A percentile compares a stretch with the other conserved stretches of the same genome.
phyloP scores from a whole-genome alignment of 129 eudicot species.

The Pulicaria dysenterica region DNA sequence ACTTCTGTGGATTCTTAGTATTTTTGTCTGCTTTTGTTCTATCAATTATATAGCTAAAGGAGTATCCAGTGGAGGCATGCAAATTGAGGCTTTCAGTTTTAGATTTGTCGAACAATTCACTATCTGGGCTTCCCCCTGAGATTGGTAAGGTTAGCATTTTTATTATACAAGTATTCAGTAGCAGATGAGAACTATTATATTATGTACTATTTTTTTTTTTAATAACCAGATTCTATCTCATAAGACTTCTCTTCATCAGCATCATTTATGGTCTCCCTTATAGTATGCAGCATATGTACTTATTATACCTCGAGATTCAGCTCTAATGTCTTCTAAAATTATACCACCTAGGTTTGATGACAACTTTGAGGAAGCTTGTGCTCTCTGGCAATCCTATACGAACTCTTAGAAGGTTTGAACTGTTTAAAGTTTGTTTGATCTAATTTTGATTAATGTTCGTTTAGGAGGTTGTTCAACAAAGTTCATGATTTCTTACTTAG shows the following conservation, averaged over 20 bases:
- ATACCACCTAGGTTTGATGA: conserved; percentile 69
- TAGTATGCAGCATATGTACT: conserved; percentile 4
- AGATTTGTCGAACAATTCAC: conserved; percentile 89
- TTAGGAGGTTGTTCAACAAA: conserved; percentile 12
- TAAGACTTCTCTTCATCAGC: neutral
- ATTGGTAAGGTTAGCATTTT: conserved; percentile 72
- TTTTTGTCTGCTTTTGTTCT: conserved; percentile 2
- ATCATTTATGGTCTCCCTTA: conserved; percentile 11
- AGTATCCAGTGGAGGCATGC: conserved; percentile 94
- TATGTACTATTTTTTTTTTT: neutral
- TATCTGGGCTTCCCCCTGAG: conserved; percentile 90
- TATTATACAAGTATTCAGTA: conserved; percentile 7
- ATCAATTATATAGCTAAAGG: conserved; percentile 62
- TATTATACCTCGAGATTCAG: conserved; percentile 2
- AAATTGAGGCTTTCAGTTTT: conserved; percentile 72
- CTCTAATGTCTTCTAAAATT: conserved; percentile 16
- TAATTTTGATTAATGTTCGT: conserved; percentile 2
- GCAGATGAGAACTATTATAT: conserved; percentile 3
- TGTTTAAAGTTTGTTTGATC: conserved; percentile 11
- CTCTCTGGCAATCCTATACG: conserved; percentile 91
- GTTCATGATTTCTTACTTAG: conserved; percentile 40
- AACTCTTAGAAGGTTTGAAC: conserved; percentile 81
- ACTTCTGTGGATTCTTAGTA: conserved; percentile 1
- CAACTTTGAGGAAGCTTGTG: conserved; percentile 85
- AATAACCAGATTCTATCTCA: neutral